These are phyloP conservation scores for Gaultheria prostrata DNA, from an alignment of 148 eudicot genomes.

Conservation along the genomic window DNA sequence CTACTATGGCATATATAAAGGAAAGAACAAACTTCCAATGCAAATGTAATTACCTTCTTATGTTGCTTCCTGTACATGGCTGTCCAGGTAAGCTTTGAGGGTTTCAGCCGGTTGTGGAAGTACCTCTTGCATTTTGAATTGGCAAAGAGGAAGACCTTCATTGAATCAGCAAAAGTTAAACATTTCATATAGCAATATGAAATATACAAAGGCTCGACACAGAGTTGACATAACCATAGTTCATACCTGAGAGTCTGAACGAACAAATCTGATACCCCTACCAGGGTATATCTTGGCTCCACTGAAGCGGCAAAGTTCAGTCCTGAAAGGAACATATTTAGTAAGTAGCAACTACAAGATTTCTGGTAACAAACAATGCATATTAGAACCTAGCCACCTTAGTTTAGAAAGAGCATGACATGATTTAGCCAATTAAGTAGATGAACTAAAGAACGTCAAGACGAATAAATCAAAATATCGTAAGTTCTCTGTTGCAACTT, in stretches of 20 bases:
- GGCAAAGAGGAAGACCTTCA: constrained; percentile 59
- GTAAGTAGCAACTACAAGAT: neutral
- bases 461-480: neutral
- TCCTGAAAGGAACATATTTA: constrained; percentile 23
- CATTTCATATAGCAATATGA: neutral
- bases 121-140: constrained; percentile 74
- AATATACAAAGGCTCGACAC: neutral
- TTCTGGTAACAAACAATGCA: neutral
- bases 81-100: constrained; percentile 68
- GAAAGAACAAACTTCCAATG: neutral
- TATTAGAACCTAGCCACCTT: neutral
- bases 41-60: constrained; percentile 44
- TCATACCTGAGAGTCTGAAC: constrained; percentile 52
- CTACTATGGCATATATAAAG: neutral
- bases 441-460: neutral
- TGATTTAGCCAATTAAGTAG: neutral
- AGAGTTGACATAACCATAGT: neutral
- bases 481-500: neutral
- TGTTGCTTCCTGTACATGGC: constrained; percentile 72
- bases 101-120: constrained; percentile 65
- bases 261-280: constrained; percentile 52
- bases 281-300: constrained; percentile 63
- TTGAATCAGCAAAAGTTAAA: neutral
- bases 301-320: constrained; percentile 61
- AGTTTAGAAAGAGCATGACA: neutral